Base-by-base conservation (phyloP, 2,329 filamentous ascomycete genomes). In the Xylaria sp. region DNA sequence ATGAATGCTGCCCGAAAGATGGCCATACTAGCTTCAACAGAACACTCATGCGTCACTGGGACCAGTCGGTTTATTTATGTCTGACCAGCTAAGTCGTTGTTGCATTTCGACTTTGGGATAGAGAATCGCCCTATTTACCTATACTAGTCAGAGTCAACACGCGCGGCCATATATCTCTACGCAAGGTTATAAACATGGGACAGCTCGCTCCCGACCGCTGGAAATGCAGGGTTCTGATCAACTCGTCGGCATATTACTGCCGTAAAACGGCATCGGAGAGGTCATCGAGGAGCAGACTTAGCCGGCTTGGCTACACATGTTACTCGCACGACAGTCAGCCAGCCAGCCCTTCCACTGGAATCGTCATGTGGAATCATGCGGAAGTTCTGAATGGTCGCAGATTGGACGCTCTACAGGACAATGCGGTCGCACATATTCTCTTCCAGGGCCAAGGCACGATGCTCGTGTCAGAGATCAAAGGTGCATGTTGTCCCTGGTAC, bases 1-100 rank as follows among this genome's bases (percentile, higher is more conserved):
- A 59, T 36, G 23, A 59, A 62, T 65, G 66, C 67, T 64, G 28
- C 64, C 59, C 51, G 54, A 61, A 41, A 20, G 52, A 55, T 25
- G 55, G 7, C n/a, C 36, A 55, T 23, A 25, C 46, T 57, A 33
- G 18, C 52, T 6, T 31, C 48, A 54, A 63, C 25, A 55, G 43
- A 60, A 58, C 28, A 23, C n/a, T 55, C 31, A 60, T 61, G 12
- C 59, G 36, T 46, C 65, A 61, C 48, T 25, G 31, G 59, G 25
- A 25, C 13, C 23, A 31, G 20, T 51, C 49, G 15, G 46, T 62
- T 62, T 56, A 18, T 56, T n/a, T 33, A 31, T 43, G 18, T 49
- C 55, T 58, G 57, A 51, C 13, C 9, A 36, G 33, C 4, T 25
- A 8, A 49, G 60, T 48, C 59, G 13, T 43, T 48, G 31, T 23